phyloP scores from a whole-genome alignment of 2,329 filamentous ascomycete species.

The Trichocomaceae sp. region DNA sequence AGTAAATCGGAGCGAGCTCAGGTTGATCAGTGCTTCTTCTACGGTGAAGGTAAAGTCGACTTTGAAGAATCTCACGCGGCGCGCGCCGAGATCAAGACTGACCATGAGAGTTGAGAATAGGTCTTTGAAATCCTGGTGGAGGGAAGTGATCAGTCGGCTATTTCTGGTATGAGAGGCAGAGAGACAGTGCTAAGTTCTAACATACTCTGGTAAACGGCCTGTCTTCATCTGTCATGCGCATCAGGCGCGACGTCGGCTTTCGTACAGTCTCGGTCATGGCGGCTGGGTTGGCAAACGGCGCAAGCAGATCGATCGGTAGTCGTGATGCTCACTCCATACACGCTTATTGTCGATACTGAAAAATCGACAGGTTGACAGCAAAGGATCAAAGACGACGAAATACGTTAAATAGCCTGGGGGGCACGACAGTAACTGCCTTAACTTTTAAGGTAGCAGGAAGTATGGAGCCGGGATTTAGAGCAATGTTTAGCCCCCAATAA shows the following conservation, averaged over 20 bases:
- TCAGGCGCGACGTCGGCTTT: conserved; percentile 88
- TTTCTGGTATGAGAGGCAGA: background rate
- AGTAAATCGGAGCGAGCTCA: conserved; percentile 94
- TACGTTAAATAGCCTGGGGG: background rate
- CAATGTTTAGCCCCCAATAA: background rate
- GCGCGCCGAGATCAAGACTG: conserved; percentile 79
- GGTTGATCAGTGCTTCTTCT: conserved; percentile 95
- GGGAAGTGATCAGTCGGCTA: conserved; percentile 36
- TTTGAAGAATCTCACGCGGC: conserved; percentile 82
- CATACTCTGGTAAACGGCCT: conserved; percentile 87
- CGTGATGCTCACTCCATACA: background rate
- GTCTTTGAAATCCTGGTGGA: conserved; percentile 96
- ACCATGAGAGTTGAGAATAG: conserved; percentile 93
- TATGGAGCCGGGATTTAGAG: background rate
- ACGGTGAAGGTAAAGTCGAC: conserved; percentile 92
- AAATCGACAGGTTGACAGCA: background rate
- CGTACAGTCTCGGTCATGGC: conserved; percentile 66
- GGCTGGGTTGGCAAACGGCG: background rate
- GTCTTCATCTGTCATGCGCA: conserved; percentile 98
- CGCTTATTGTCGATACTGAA: background rate
- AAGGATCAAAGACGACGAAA: background rate
- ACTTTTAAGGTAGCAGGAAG: background rate
- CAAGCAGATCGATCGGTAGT: background rate
- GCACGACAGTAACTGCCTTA: no score
- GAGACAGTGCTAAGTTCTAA: conserved; percentile 2